Evolutionary conservation across 495 filamentous ascomycete genomes (phyloP), one percentile per base, ranked within the genome.

Genomic region (Tuber microsphaerosporum): DNA sequence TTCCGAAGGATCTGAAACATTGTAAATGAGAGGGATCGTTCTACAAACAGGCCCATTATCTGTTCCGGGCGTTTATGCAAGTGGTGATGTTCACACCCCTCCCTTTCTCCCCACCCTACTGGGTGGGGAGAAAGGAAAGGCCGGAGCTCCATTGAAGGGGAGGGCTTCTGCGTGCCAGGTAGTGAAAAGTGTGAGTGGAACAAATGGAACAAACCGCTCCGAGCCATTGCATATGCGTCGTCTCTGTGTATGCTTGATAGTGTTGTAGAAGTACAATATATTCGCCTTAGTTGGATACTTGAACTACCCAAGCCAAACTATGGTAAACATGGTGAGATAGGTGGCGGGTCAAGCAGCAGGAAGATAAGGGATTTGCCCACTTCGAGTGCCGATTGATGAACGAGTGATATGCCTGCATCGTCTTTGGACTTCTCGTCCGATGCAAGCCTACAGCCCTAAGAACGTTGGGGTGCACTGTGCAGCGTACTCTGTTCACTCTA

Each of bases 1-100:
- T 73, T 71, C 61, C 74, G 71, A 77, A 73, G n/a, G n/a, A 69
- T 75, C 43, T 75, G 73, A 76, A 73, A 77, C 74, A 16, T 34
- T 65, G 56, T 65, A 65, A 65, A 65, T 65, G 56, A 65, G 56
- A 65, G 26, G 56, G 56, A 31, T 19, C 14, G 26, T 65, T 31
- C 56, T 65, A 65, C 56, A 65, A 65, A 65, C 56, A 65, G 56
- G 56, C 26, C 12, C 56, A 65, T 26, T 65, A 65, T 65, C 56
- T 65, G 56, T 65, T 65, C n/a, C 56, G 56, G 56, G 56, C 56
- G 56, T 65, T 34, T 65, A 65, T 65, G 56, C 56, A 34, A 65
- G 56, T 34, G 56, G 56, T 34, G 31, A 34, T 34, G 56, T 19
- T 14, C 56, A 65, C 14, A 17, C 26, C 56, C 56, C 14, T 31